Evolutionary conservation across 306 rosid genomes (phyloP), one percentile per base, ranked within the genome.

Genomic region (Quercus aquifolioides): DNA sequence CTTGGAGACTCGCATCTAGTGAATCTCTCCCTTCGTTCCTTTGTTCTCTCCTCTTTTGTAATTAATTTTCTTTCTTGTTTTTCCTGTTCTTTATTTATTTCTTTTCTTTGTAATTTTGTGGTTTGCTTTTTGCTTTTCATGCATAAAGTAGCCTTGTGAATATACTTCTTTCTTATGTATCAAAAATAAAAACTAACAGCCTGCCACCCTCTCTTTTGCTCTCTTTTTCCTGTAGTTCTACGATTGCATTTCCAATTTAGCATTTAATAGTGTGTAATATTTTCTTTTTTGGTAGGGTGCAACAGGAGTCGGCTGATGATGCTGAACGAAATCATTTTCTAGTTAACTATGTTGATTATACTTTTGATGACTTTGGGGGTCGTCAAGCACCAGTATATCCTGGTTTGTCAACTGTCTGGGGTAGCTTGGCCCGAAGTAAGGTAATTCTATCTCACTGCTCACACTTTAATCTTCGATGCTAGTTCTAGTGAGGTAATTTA

Each of bases 381-480:
- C 96, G 94, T 25, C 99, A 95, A 85, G 97, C 98, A 33, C 99
- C 99, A 1, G 99, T 95, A 38, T 95, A 95, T 81, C 99, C 99
- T 74, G 99, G 99, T 69, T 84, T 95, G 74, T 90, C 99, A 71
- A 95, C 99, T 80, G 99, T 95, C 52, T 95, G 99, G 99, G 99
- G 99, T 85, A 95, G 99, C 86, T 87, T 95, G 93, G 99, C 99
- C 52, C 95, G 99, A 69, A 95, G 99, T 78, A 95, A 95, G 97
- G 99, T 91, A 84, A 18, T 56, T 43, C 26, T 75, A 25, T 74
- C 63, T 20, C 49, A 12, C 33, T 64, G 78, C 73, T 80, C 77
- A 11, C 81, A 78, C 17, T 3, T 49, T 49, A 49, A 49, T 49
- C 54, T 49, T 12, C 0, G 1, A 49, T 49, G 54, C 54, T 49